Evolutionary conservation across 2,329 filamentous ascomycete genomes (phyloP), one percentile per base, ranked within the genome.

Genomic region (Ceratocystis smalleyi): DNA sequence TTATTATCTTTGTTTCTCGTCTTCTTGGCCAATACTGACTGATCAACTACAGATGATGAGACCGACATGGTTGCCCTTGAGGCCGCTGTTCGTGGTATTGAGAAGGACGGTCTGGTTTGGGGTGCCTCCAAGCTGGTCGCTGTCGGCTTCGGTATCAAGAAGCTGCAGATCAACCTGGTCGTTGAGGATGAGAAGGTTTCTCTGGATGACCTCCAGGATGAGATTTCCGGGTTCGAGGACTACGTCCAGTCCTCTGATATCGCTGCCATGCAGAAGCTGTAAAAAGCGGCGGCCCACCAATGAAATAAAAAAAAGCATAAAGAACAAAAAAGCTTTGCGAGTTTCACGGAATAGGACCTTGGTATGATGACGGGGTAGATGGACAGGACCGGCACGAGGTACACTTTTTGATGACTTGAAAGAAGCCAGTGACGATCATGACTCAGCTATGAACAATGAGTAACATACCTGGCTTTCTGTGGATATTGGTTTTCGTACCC

Each of bases 111-210:
- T 79, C 89, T 99, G 68, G 86, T 95, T 69, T 99, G 94, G 94
- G 92, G 92, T 85, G 85, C 81, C 69, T 91, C 88, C 76, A 89
- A 94, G 82, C 81, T 96, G 69, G 86, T 95, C 62, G 77, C 91
- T 70, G 86, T 99, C 72, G 92, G 91, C 73, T 99, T 89, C 83
- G 94, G 94, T 82, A 95, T 99, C 82, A 94, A 89, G 83, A 97
- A 97, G 85, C 86, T 99, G 69, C 92, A 97, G 84, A 95, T 99
- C 82, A 97, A 89, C 86, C 78, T 97, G 71, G 91, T 97, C 71
- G 81, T 97, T 69, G 94, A 97, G 82, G 94, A 99, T 54, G 67
- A 67, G 45, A 67, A 68, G 57, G 62, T 99, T 74, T 91, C 89
- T 70, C 76, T 89, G 69, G 83, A 87, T 71, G 92, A 96, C 68